These are phyloP conservation scores for Boletellus ananiceps DNA, from an alignment of 768 basidiomycete genomes.

Conservation along the genomic window DNA sequence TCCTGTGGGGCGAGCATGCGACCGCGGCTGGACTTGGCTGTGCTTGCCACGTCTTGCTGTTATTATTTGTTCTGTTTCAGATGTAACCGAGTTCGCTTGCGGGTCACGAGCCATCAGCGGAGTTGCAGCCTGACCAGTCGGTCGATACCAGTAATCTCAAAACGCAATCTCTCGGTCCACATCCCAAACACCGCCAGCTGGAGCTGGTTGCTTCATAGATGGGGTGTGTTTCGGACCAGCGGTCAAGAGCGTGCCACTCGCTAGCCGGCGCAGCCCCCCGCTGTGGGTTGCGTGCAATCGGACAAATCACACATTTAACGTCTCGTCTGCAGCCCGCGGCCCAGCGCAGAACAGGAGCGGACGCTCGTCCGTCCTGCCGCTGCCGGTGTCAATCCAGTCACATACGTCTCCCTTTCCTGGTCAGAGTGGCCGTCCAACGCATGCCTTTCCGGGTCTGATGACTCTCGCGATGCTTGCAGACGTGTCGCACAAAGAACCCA, in stretches of 20 bases:
- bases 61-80: slow-evolving; percentile 10
- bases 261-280: neutral
- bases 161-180: slow-evolving; percentile 1
- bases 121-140: neutral
- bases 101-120: neutral
- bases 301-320: too few species aligned
- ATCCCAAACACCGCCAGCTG: slow-evolving; percentile 10
- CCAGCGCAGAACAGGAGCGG: too few species aligned
- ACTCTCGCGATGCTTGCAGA: slow-evolving; percentile 11
- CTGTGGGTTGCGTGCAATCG: too few species aligned
- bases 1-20: too few species aligned
- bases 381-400: neutral
- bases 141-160: slow-evolving; percentile 1
- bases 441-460: neutral
- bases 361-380: too few species aligned
- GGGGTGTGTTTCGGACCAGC: neutral
- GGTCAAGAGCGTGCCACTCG: neutral
- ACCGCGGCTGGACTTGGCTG: too few species aligned
- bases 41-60: too few species aligned
- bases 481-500: slow-evolving; percentile 5
- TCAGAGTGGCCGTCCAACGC: too few species aligned
- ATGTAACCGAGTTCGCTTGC: slow-evolving; percentile 1
- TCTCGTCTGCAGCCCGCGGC: slow-evolving; percentile 3
- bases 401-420: neutral
- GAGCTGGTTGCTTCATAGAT: neutral